Evolutionary conservation across 495 filamentous ascomycete genomes (phyloP), one percentile per base, ranked within the genome.

Genomic region (Copromyces sp.): DNA sequence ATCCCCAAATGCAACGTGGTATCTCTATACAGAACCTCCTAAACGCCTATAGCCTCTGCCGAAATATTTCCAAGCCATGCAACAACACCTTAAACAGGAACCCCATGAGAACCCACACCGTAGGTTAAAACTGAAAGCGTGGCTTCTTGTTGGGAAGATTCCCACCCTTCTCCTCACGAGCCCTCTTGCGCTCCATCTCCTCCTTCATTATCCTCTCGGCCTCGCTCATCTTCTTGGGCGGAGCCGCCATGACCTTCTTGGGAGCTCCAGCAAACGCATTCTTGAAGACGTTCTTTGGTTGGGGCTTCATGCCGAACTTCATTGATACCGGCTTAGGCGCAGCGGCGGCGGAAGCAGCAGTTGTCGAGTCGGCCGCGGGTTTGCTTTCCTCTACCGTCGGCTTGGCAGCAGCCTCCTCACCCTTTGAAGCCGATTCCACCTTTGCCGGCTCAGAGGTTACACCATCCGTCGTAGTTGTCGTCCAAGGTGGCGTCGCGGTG

Each of bases 181-280:
- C 76, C 61, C 90, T 85, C 79, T 94, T 95, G 42, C 87, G 84
- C 76, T 95, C 90, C 77, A 92, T 86, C 75, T 95, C 93, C 73
- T 92, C 90, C 79, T 90, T 92, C 93, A 97, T 97, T 73, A 95
- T 95, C 72, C 93, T 85, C 74, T 96, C 93, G n/a, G 91, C 91
- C 80, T 95, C 92, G 74, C 90, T 92, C 87, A 95, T 93, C 83
- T 92, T 93, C 74, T 92, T 92, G 3, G 88, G 87, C 59, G 84
- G 86, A 69, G 89, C 84, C n/a, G 79, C 79, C 39, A 83, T 79
- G 5, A 85, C 82, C 78, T 92, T 92, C 82, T 91, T 92, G 14
- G 85, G 83, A 3, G 84, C 85, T 1, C 81, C 78, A 17, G 82
- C 78, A 35, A 92, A 81, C 3, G 88, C 88, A 70, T 91, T 92